Conservation (phyloP, 1,284 basidiomycete genomes). For the Sanghuangporus weigelae region DNA sequence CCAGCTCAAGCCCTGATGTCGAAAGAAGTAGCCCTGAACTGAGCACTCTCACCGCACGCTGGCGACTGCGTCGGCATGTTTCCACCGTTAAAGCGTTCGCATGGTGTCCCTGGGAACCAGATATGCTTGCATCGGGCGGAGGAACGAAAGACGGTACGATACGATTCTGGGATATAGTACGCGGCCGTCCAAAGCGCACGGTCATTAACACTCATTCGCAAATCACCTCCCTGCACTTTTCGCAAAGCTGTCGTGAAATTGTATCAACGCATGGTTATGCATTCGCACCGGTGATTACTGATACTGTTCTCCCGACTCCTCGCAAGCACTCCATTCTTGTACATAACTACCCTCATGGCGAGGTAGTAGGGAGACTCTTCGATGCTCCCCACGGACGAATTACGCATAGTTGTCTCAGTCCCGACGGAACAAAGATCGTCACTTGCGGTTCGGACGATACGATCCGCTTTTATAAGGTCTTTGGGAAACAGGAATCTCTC, state of each 20-base stretch:
- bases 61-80: conserved; percentile 8
- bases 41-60: not conserved
- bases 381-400: conserved; percentile 16
- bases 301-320: conserved; percentile 9
- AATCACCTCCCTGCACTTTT: conserved; percentile 16
- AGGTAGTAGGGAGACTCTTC: conserved; percentile 12
- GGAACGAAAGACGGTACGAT: conserved; percentile 16
- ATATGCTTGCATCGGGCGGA: conserved; percentile 82
- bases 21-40: not conserved
- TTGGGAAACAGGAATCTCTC: conserved; percentile 14
- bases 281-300: conserved; percentile 4
- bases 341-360: conserved; percentile 14
- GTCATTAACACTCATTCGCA: conserved; percentile 13
- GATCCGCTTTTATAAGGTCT: conserved; percentile 15
- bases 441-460: conserved; percentile 17
- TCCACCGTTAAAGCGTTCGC: conserved; percentile 61
- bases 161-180: conserved; percentile 14
- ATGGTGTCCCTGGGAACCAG: conserved; percentile 90
- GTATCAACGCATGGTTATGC: conserved; percentile 19
- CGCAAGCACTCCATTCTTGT: conserved; percentile 15
- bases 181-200: not conserved
- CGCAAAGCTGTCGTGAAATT: conserved; percentile 13
- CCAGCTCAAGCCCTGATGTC: not conserved
- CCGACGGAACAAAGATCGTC: conserved; percentile 16
- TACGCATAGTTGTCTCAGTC: conserved; percentile 15